A percentile compares a stretch with the other conserved stretches of the same genome.
Conservation (phyloP, 768 basidiomycete species). For the Termitomyces sp. region DNA sequence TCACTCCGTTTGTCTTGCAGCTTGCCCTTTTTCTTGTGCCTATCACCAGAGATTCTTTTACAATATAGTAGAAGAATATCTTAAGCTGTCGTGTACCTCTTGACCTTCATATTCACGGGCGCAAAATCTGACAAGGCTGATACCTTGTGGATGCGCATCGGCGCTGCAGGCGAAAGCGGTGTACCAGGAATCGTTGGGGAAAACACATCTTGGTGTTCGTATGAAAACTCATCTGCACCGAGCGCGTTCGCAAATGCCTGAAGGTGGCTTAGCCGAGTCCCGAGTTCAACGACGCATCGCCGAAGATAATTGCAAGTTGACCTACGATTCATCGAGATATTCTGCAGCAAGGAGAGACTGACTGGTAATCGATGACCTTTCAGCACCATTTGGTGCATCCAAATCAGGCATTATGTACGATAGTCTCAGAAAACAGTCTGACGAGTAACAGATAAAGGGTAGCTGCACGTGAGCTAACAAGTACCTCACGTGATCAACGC, state of each 20-base stretch:
- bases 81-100: conserved; percentile 41
- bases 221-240: conserved; percentile 46
- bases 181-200: conserved; percentile 36
- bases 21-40: conserved; percentile 29
- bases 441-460: too few relatives aligned
- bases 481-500: background rate
- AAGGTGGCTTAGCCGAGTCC: conserved; percentile 38
- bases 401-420: background rate
- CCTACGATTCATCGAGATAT: conserved; percentile 72
- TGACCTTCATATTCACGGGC: conserved; percentile 82
- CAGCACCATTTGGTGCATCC: background rate
- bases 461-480: background rate
- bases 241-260: conserved; percentile 76
- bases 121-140: conserved; percentile 85
- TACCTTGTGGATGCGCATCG: conserved; percentile 64
- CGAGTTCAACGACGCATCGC: conserved; percentile 1
- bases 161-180: conserved; percentile 19
- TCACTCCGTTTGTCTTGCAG: conserved; percentile 58
- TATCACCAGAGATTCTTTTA: conserved; percentile 1
- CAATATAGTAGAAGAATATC: background rate
- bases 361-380: conserved; percentile 4
- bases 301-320: conserved; percentile 4
- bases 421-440: background rate
- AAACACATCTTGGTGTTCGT: conserved; percentile 27
- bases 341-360: conserved; percentile 38